phyloP scores from a whole-genome alignment of 495 filamentous ascomycete genomes.

The Beverwykella pulmonaria region DNA sequence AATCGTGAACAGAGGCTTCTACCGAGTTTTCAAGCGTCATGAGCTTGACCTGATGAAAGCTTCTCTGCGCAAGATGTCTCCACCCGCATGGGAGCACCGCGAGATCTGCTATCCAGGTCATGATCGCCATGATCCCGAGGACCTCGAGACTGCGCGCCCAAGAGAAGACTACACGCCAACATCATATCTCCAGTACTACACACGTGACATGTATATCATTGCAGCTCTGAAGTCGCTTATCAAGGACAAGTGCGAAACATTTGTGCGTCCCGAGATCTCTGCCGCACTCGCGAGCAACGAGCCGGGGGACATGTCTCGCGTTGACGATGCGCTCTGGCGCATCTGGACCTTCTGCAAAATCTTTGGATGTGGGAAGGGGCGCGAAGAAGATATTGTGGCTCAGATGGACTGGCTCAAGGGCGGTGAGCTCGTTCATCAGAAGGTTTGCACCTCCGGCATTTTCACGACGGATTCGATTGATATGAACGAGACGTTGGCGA shows the following conservation, averaged over 20 bases:
- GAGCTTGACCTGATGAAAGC: slow-evolving; percentile 60
- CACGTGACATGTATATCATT: slow-evolving; percentile 61
- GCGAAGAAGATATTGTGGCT: slow-evolving; percentile 64
- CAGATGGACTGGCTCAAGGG: slow-evolving; percentile 69
- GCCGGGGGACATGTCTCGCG: slow-evolving; percentile 53
- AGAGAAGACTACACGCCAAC: slow-evolving; percentile 59
- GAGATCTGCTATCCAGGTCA: slow-evolving; percentile 63
- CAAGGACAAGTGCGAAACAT: slow-evolving; percentile 59
- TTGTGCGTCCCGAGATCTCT: slow-evolving; percentile 62
- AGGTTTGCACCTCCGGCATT: slow-evolving; percentile 44
- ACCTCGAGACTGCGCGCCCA: slow-evolving; percentile 48
- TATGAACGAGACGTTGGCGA: slow-evolving; percentile 58
- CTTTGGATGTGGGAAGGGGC: slow-evolving; percentile 61
- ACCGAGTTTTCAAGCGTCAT: slow-evolving; percentile 62
- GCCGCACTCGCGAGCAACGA: slow-evolving; percentile 58
- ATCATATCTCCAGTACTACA: slow-evolving; percentile 60
- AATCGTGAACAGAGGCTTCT: slow-evolving; percentile 60
- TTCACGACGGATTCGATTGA: slow-evolving; percentile 54
- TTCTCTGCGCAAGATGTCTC: slow-evolving; percentile 59
- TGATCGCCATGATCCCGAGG: slow-evolving; percentile 52
- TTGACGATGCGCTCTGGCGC: slow-evolving; percentile 70
- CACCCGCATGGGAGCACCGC: slow-evolving; percentile 67
- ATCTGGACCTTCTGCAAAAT: slow-evolving; percentile 72
- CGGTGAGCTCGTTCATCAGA: slow-evolving; percentile 54
- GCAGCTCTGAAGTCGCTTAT: slow-evolving; percentile 63